Evolutionary conservation across 2,329 filamentous ascomycete genomes (phyloP), one percentile per base, ranked within the genome.

Genomic region (Penicillium janthinellum): DNA sequence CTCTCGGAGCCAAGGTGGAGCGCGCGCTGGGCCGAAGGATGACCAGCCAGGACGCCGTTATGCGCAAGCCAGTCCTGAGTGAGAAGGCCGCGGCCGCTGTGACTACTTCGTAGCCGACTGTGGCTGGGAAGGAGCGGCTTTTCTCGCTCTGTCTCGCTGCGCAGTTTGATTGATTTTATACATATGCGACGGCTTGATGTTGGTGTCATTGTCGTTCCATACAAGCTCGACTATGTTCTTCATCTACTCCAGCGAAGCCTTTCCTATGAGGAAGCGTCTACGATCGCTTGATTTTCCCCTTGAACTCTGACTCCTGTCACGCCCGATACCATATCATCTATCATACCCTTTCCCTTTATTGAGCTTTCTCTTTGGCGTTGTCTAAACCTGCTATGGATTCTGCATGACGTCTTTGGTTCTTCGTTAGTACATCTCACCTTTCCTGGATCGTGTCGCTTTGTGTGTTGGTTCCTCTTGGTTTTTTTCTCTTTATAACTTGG

Each of bases 1-100:
- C 92, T 39, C 85, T 96, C 54, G 90, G 92, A 50, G 92, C 92
- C 61, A 96, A 96, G 80, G 86, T 96, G 42, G 92, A 96, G 75
- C 88, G 93, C 61, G 92, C 93, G 22, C 86, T 97, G 57, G 89
- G 89, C 67, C 85, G 92, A 66, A 86, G 93, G 71, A 95, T 96
- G 92, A 89, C 86, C 31, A 81, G 90, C 67, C 93, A 97, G 77
- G 93, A 97, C 71, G 93, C 93, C 66, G 72, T 78, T 52, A 88
- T 91, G 76, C 93, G 95, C 83, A 87, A 89, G 64, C 85, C 79
- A 34, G 79, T 79, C 34, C 59, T 78, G 60, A 74, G 67, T 47
- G 78, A 78, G 68, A 80, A 80, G 66, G 54, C 66, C 15, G 68
- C 64, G 15, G 58, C 63, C n/a, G 58, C 65, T 58, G 67, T 63